A percentile compares a stretch with the other conserved stretches of the same genome.
phyloP scores from a whole-genome alignment of 257 asterid genomes.

The Osmanthus fragrans region DNA sequence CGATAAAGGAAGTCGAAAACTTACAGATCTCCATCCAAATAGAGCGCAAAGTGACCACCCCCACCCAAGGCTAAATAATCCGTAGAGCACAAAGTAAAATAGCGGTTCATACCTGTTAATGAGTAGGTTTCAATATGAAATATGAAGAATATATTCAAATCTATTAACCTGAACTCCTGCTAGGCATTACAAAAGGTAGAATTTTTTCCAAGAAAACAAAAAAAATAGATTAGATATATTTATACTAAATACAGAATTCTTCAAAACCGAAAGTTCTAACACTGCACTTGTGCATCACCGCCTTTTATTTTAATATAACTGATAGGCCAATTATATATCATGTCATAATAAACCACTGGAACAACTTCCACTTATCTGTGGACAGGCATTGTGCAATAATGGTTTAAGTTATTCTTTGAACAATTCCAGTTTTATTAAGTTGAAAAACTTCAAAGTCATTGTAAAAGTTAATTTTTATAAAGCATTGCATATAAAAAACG shows the following conservation, averaged over 20 bases:
- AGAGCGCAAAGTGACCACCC: constrained; percentile 89
- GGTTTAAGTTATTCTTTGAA: neutral
- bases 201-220: neutral
- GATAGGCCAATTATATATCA: neutral
- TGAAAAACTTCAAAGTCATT: neutral
- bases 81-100: constrained; percentile 73
- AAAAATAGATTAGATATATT: neutral
- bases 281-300: neutral
- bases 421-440: neutral
- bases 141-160: constrained; percentile 4
- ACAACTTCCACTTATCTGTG: neutral
- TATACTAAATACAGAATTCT: neutral
- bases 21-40: constrained; percentile 89
- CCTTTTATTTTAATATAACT: neutral
- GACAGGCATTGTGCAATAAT: neutral
- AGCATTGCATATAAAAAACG: neutral
- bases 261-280: neutral
- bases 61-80: constrained; percentile 95
- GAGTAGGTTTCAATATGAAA: constrained; percentile 10
- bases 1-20: constrained; percentile 26
- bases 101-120: constrained; percentile 71
- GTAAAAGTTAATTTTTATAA: neutral
- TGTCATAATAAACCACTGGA: neutral
- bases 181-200: neutral
- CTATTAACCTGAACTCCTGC: constrained; percentile 1